Evolutionary conservation across 2,329 filamentous ascomycete species (phyloP), one percentile per base, ranked within the genome.

Genomic region (Hortaea sp.): DNA sequence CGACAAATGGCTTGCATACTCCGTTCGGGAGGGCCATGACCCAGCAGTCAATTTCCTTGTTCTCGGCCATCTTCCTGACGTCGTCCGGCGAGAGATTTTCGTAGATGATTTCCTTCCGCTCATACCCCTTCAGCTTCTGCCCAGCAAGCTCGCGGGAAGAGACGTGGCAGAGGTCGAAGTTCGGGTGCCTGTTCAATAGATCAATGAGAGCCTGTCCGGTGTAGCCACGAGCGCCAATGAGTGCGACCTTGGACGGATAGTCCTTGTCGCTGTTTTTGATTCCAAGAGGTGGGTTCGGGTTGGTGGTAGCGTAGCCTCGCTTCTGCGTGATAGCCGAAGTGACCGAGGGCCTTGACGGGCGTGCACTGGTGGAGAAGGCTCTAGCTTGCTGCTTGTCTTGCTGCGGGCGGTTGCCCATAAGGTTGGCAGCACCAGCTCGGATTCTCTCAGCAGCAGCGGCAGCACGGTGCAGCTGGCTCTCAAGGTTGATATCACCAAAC

Each of bases 21-120:
- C 87, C 86, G 62, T 97, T 98, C 39, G 90, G 92, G 29, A 97
- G 79, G 32, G 92, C 92, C 86, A 97, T 92, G 39, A 97, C 86
- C 89, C 89, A 97, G 69, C 86, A 92, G 70, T 97, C 90, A 42
- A 97, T 82, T 59, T 89, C 79, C 43, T 85, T 85, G 30, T 83
- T 80, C 63, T 85, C 82, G 52, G 92, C 86, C 78, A 97, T 87
- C 48, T 81, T 77, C 52, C 81, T 80, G 9, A 95, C 82, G 56
- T 97, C 90, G 54, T 97, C 90, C 5, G 88, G 79, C 46, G 78
- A 82, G 39, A 97, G 74, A 65, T 88, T 95, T 67, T 95, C 88
- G 68, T 98, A 98, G 52, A 81, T 87, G 56, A 98, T 86, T 50
- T 94, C 81, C 53, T 85, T 81, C 77, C 95, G 97, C 60, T 79